phyloP scores from a whole-genome alignment of 2,329 filamentous ascomycete genomes.

The Zymoseptoria brevis region DNA sequence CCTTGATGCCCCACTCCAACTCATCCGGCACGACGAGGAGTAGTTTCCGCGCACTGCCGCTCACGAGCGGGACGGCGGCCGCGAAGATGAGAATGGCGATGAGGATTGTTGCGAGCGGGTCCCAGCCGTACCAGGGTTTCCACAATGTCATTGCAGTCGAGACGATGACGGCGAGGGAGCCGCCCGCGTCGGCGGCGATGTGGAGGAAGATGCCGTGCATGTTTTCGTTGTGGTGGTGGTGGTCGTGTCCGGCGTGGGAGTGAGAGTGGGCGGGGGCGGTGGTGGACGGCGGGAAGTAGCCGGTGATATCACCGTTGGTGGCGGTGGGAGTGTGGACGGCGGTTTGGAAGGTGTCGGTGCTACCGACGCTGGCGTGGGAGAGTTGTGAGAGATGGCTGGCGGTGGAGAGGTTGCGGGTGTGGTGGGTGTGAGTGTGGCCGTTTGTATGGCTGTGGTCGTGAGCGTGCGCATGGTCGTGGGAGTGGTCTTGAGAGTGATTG shows the following conservation, averaged over 20 bases:
- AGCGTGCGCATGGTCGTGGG: slow-evolving; percentile 29
- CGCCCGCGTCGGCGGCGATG: slow-evolving; percentile 87
- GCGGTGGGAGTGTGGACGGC: slow-evolving; percentile 39
- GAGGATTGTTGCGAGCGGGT: slow-evolving; percentile 85
- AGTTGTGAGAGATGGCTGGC: slow-evolving; percentile 30
- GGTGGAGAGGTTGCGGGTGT: slow-evolving; percentile 16
- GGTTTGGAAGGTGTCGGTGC: slow-evolving; percentile 1
- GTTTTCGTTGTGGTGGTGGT: slow-evolving; percentile 73
- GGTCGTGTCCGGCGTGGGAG: slow-evolving; percentile 9
- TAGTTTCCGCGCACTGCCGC: slow-evolving; percentile 72
- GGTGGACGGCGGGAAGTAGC: slow-evolving; percentile 1
- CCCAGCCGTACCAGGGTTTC: slow-evolving; percentile 87
- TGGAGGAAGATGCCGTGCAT: slow-evolving; percentile 98
- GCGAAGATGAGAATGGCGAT: slow-evolving; percentile 89
- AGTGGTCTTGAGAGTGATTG: slow-evolving; percentile 30
- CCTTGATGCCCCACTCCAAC: slow-evolving; percentile 79
- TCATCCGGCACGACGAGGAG: slow-evolving; percentile 78
- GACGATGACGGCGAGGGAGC: slow-evolving; percentile 87
- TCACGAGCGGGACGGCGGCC: slow-evolving; percentile 83
- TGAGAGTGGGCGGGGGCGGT: slow-evolving; percentile 3
- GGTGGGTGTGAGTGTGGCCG: slow-evolving; percentile 29
- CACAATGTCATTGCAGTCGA: slow-evolving; percentile 83
- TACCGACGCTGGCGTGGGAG: slow-evolving; percentile 18
- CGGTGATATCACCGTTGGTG: slow-evolving; percentile 10
- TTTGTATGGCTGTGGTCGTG: slow-evolving; percentile 18